Percentiles rank a stretch among this genome's conserved stretches.
These are phyloP conservation scores for Grosmannia penicillata DNA, from an alignment of 2,329 filamentous ascomycete species.

Conservation along the genomic window DNA sequence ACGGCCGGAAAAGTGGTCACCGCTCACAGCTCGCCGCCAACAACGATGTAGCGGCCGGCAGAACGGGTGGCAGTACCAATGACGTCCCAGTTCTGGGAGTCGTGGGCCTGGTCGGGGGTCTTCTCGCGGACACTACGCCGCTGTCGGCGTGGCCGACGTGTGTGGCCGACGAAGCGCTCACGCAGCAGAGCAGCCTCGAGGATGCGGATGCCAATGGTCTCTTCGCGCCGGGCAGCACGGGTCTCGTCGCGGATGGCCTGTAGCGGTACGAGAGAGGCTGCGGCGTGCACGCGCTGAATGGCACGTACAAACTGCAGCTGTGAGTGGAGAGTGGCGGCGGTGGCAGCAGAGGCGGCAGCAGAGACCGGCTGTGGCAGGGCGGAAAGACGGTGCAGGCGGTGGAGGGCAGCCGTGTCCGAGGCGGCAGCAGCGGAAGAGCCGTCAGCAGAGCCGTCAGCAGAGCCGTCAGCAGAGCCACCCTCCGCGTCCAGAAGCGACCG, in stretches of 20 bases:
- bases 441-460: conserved; percentile 32
- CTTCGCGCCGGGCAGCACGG: conserved; percentile 32
- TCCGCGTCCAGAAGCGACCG: conserved; percentile 61
- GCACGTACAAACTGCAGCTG: conserved; percentile 87
- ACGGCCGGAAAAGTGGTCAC: not conserved
- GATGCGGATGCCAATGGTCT: conserved; percentile 42
- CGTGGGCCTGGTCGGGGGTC: too few relatives aligned
- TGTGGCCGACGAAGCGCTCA: conserved; percentile 48
- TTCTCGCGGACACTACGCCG: conserved; percentile 21
- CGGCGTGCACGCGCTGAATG: conserved; percentile 66
- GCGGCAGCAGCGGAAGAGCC: conserved; percentile 40
- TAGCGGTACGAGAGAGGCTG: conserved; percentile 57
- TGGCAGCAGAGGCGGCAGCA: conserved; percentile 46
- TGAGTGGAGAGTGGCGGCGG: conserved; percentile 61
- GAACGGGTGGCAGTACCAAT: conserved; percentile 50
- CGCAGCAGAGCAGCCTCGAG: conserved; percentile 39
- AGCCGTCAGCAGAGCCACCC: conserved; percentile 22
- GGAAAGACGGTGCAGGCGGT: conserved; percentile 77
- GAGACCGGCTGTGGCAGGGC: conserved; percentile 62
- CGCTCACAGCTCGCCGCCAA: conserved; percentile 26
- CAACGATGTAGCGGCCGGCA: conserved; percentile 62
- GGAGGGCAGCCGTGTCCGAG: conserved; percentile 55
- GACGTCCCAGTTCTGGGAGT: conserved; percentile 58
- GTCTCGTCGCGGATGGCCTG: conserved; percentile 74
- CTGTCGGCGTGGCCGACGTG: conserved; percentile 26